Evolutionary conservation across 73 alveolate genomes (phyloP).

Genomic region (Tetrahymena elliotti): DNA sequence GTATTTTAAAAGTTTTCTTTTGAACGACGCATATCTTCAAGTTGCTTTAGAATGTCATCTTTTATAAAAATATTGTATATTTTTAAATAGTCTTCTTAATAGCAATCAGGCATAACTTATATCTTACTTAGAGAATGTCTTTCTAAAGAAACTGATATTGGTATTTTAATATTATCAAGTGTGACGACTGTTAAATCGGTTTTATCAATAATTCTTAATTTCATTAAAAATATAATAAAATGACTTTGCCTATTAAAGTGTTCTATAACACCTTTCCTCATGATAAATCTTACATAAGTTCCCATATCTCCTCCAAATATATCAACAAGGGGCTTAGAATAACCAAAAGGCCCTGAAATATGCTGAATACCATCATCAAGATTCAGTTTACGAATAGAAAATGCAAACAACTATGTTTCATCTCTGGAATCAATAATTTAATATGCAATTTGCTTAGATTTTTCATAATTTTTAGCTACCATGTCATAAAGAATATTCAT

Average conservation of each 20-base stretch:
- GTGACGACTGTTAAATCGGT: neutral
- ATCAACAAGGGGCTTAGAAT: neutral
- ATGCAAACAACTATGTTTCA: neutral
- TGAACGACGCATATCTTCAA: neutral
- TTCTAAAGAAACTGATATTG: neutral
- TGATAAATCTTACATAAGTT: neutral
- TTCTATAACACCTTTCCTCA: neutral
- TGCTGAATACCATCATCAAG: neutral
- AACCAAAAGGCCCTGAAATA: neutral
- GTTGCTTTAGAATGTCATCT: neutral
- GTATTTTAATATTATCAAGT: neutral
- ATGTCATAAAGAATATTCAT: neutral
- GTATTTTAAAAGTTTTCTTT: neutral
- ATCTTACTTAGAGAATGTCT: neutral
- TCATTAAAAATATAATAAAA: neutral
- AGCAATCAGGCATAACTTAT: neutral
- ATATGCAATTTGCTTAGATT: neutral
- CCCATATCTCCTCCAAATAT: neutral
- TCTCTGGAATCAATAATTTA: neutral
- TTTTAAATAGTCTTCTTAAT: neutral
- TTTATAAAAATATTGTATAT: neutral
- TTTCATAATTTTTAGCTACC: neutral
- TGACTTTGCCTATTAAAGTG: neutral
- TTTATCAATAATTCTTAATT: neutral
- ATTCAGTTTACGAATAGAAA: neutral